Percentiles rank a stretch among this genome's conserved stretches.
Conservation (phyloP, 2,329 filamentous ascomycete genomes). For the Blumeria hordei region DNA sequence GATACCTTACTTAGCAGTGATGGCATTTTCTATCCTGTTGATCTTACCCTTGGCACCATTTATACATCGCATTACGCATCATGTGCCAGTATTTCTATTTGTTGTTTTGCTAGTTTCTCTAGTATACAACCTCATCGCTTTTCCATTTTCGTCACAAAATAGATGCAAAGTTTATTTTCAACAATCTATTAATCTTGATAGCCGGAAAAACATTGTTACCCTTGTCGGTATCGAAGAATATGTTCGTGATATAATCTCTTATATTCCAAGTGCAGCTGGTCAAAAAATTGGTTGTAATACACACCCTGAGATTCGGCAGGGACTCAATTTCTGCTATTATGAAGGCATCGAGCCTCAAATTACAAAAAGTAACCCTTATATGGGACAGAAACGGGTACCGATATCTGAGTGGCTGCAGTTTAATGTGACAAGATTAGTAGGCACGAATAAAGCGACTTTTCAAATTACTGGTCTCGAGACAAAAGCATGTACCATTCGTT, state of each 20-base stretch:
- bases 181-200: constrained; percentile 57
- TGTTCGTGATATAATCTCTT: constrained; percentile 37
- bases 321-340: constrained; percentile 45
- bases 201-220: constrained; percentile 42
- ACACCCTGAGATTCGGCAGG: constrained; percentile 20
- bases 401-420: constrained; percentile 35
- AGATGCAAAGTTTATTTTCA: constrained; percentile 74
- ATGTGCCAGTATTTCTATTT: constrained; percentile 56
- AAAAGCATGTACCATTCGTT: constrained; percentile 50
- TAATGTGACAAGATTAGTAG: constrained; percentile 25
- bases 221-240: constrained; percentile 45
- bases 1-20: constrained; percentile 45
- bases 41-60: constrained; percentile 62
- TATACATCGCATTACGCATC: constrained; percentile 63
- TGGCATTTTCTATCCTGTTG: constrained; percentile 42
- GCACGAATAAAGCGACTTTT: constrained; percentile 31
- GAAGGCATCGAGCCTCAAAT: constrained; percentile 42
- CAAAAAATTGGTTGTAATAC: constrained; percentile 29
- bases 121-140: constrained; percentile 66
- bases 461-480: constrained; percentile 50
- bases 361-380: constrained; percentile 23
- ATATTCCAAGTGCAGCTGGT: constrained; percentile 46
- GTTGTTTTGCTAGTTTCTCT: constrained; percentile 49
- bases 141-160: constrained; percentile 62
- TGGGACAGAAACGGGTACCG: not conserved